These are phyloP conservation scores for Chaetomium strumarium DNA, from an alignment of 2,329 filamentous ascomycete genomes.

Conservation along the genomic window DNA sequence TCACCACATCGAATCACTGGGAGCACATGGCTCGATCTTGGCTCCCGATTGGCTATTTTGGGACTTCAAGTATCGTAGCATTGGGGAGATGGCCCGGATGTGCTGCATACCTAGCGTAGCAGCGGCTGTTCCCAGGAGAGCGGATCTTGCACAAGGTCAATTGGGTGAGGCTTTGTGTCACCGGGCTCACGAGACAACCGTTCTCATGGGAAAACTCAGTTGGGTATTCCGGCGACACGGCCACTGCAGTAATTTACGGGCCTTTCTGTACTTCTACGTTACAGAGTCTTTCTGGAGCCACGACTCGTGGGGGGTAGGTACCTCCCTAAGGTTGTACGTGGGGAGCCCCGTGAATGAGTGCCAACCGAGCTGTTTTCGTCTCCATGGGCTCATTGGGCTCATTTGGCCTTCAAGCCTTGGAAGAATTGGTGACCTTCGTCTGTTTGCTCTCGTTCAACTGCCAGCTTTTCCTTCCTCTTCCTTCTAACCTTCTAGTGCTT, in stretches of 20 bases:
- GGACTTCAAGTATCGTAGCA: background rate
- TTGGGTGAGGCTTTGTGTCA: background rate
- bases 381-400: too few relatives aligned
- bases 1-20: constrained; percentile 18
- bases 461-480: background rate
- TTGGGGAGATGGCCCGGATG: background rate
- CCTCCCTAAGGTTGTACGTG: too few relatives aligned
- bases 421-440: too few relatives aligned
- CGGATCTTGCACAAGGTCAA: background rate
- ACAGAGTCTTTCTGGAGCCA: background rate
- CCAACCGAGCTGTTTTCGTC: too few relatives aligned
- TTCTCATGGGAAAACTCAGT: constrained; percentile 11
- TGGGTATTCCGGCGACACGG: constrained; percentile 7
- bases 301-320: background rate
- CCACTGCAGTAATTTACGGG: background rate
- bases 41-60: constrained; percentile 18
- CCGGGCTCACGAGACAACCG: background rate
- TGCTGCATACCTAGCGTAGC: background rate
- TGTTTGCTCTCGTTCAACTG: too few relatives aligned
- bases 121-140: background rate
- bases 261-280: background rate
- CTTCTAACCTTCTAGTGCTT: background rate
- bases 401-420: too few relatives aligned
- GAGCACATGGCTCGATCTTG: constrained; percentile 19
- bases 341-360: too few relatives aligned